phyloP scores from a whole-genome alignment of 2,329 filamentous ascomycete genomes.

The Fusarium albidum region DNA sequence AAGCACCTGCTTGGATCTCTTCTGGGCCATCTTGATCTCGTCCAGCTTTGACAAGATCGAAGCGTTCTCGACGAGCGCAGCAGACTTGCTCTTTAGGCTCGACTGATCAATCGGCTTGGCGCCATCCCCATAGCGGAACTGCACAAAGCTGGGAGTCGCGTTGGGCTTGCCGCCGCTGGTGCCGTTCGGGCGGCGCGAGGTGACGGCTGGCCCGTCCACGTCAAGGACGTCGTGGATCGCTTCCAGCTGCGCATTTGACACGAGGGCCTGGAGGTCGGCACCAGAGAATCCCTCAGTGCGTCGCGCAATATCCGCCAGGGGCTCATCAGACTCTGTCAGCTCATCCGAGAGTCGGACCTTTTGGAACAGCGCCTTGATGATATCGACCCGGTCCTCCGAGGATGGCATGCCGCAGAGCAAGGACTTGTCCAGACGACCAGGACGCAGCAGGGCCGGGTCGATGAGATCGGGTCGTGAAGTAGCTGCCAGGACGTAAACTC shows the following conservation, averaged over 20 bases:
- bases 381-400: conserved; percentile 83
- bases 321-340: conserved; percentile 63
- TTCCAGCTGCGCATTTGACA: conserved; percentile 96
- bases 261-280: conserved; percentile 91
- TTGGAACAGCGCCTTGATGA: conserved; percentile 81
- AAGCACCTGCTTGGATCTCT: conserved; percentile 49
- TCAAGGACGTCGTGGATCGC: conserved; percentile 92
- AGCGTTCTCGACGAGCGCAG: conserved; percentile 76
- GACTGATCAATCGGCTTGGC: conserved; percentile 53
- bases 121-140: conserved; percentile 81
- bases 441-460: conserved; percentile 89
- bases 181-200: conserved; percentile 46
- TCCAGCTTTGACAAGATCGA: conserved; percentile 84
- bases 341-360: conserved; percentile 79
- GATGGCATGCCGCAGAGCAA: conserved; percentile 89
- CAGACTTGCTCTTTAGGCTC: conserved; percentile 58
- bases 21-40: conserved; percentile 76
- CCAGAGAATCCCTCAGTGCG: conserved; percentile 91
- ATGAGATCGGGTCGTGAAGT: conserved; percentile 94
- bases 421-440: conserved; percentile 92
- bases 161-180: conserved; percentile 40
- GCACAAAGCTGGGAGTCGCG: conserved; percentile 69
- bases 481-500: conserved; percentile 95
- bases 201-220: conserved; percentile 56
- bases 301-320: conserved; percentile 76